Conservation (phyloP, 2,329 filamentous ascomycete species). For the Talaromyces amestolkiae region DNA sequence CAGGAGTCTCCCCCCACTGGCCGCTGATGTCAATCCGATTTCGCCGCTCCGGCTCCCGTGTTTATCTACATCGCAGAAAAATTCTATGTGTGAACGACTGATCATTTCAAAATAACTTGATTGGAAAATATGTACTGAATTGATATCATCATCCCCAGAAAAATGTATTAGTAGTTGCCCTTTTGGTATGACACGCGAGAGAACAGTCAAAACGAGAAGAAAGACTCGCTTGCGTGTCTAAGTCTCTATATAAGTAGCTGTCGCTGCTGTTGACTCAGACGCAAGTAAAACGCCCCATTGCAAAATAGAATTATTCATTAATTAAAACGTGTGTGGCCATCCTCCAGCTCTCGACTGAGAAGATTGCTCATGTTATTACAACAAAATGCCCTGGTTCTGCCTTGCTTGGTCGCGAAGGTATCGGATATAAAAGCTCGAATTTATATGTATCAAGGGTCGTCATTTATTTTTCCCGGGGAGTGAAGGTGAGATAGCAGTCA, state of each 20-base stretch:
- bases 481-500: slow-evolving; percentile 77
- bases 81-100: background rate
- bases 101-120: background rate
- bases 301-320: background rate
- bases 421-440: slow-evolving; percentile 1
- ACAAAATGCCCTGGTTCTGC: background rate
- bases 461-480: slow-evolving; percentile 34
- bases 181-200: background rate
- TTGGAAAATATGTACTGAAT: background rate
- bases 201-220: background rate
- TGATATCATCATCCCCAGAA: background rate
- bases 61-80: background rate
- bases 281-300: background rate
- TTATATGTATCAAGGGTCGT: background rate
- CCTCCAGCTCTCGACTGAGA: background rate
- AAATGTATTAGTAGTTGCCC: background rate
- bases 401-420: slow-evolving; percentile 3
- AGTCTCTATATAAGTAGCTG: slow-evolving; percentile 1
- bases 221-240: background rate
- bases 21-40: slow-evolving; percentile 1
- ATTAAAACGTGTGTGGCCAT: background rate
- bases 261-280: background rate
- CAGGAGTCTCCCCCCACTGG: background rate
- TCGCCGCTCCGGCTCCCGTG: background rate
- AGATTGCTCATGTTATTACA: background rate